Conservation (phyloP, 305 asterid genomes). For the Fraxinus latifolia region DNA sequence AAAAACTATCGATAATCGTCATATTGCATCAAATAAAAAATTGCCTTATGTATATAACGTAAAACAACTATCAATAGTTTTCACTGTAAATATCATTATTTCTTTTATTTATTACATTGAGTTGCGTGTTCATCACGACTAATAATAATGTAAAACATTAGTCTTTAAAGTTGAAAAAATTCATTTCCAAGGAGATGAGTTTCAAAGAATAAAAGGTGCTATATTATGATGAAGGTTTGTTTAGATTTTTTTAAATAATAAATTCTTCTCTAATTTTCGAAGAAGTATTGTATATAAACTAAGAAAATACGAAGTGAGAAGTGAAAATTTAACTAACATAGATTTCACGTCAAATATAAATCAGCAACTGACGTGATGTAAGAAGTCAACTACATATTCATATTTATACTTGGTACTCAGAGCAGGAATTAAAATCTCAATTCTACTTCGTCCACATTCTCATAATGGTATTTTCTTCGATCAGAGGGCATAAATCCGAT, state of each 20-base stretch:
- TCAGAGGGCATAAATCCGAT: constrained; percentile 50
- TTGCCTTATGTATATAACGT: too few species aligned
- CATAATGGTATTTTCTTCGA: neutral
- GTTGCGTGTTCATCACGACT: neutral
- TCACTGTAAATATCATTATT: too few species aligned
- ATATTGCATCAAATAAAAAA: too few species aligned
- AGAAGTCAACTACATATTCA: neutral
- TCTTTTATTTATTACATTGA: neutral
- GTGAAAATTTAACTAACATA: neutral
- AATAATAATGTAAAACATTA: neutral
- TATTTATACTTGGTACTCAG: neutral
- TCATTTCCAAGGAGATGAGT: neutral
- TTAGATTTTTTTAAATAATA: neutral
- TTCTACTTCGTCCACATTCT: neutral
- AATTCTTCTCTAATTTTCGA: neutral
- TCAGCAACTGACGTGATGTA: neutral
- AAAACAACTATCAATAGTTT: too few species aligned
- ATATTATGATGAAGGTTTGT: neutral
- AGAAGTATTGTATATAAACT: neutral
- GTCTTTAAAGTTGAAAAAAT: neutral
- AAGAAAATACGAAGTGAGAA: neutral
- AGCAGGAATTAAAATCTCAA: neutral
- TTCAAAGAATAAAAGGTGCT: neutral
- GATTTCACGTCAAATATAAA: neutral
- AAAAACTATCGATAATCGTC: too few species aligned